These are phyloP conservation scores for Phytopythium mirpurense DNA, from an alignment of 352 stramenopile species.

Conservation along the genomic window DNA sequence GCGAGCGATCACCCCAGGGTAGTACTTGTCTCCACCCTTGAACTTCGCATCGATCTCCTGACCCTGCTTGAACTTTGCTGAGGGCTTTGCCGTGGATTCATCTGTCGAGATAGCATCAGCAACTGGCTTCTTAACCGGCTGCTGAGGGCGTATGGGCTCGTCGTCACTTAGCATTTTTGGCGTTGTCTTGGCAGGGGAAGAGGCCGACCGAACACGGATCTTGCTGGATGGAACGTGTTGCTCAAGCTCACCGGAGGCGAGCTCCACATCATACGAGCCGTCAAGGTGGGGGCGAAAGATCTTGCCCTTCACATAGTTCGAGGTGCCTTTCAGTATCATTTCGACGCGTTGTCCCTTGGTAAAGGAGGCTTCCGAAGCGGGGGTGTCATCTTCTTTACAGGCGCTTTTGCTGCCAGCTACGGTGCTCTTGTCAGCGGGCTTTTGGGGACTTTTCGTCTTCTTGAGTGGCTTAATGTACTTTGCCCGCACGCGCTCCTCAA, in stretches of 20 bases:
- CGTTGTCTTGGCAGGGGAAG: conserved; percentile 26
- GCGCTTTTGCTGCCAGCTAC: conserved; percentile 9
- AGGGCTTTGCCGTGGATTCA: conserved; percentile 21
- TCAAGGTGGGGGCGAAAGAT: conserved; percentile 41
- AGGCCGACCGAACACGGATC: conserved; percentile 24
- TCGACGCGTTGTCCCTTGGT: conserved; percentile 55
- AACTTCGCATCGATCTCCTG: conserved; percentile 43
- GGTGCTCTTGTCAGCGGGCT: conserved; percentile 10
- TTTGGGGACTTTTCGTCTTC: conserved; percentile 29
- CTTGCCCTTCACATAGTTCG: conserved; percentile 40
- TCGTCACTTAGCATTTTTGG: conserved; percentile 34
- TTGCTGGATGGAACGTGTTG: conserved; percentile 25
- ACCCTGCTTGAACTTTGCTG: conserved; percentile 29
- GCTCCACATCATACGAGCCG: conserved; percentile 60
- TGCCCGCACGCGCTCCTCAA: conserved; percentile 43
- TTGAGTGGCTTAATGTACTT: conserved; percentile 37
- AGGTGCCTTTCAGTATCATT: conserved; percentile 37
- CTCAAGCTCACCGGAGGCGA: conserved; percentile 59
- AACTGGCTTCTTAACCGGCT: conserved; percentile 21
- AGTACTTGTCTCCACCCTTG: conserved; percentile 48
- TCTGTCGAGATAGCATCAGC: conserved; percentile 30
- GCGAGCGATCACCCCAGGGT: conserved; percentile 38
- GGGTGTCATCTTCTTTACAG: conserved; percentile 19
- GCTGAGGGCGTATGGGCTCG: conserved; percentile 39
- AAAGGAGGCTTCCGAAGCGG: conserved; percentile 30